Evolutionary conservation across 2,329 filamentous ascomycete species (phyloP), one percentile per base, ranked within the genome.

Genomic region (Verticillium isaacii): DNA sequence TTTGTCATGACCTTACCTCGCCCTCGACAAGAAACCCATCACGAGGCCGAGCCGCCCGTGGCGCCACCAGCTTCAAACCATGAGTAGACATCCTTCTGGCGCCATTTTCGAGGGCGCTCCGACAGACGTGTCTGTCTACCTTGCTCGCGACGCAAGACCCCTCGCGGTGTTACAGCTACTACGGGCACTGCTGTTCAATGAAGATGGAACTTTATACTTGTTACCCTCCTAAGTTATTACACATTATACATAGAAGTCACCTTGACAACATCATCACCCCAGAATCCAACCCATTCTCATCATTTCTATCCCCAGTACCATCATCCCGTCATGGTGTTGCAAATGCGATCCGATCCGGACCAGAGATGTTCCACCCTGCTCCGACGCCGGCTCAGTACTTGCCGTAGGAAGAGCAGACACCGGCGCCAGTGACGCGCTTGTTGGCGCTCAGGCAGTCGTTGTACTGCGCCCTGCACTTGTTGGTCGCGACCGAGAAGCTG

Each of bases 381-480:
- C 11, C 8, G 15, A 23, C 19, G 9, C 19, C 9, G 23, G 9
- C 45, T 52, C 12, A 52, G n/a, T 23, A 52, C 45, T 25, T 25
- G 19, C 45, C 45, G 19, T 25, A 52, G 19, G 45, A 52, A 23
- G n/a, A 52, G 45, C 45, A 52, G 17, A 52, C 45, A 14, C 45
- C 45, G 23, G 64, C 65, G 5, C 71, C 73, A 50, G 72, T 72
- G 34, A 78, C 71, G 14, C 71, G 66, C 63, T 67, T 69, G 70
- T 85, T 85, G 32, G 72, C 69, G 15, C 41, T 57, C 62, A 82
- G 67, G 64, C 82, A 85, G 67, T 84, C 82, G 3, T 65, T 65
- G 67, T 82, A 82, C 74, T 85, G 83, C 23, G 74, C 71, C 62
- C 75, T 71, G 70, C 83, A 85, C 70, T 82, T 81, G 60, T 66